A percentile compares a stretch with the other conserved stretches of the same genome.
Conservation (phyloP, 2,329 filamentous ascomycete species). For the Arthrobotrys pseudoclavata region DNA sequence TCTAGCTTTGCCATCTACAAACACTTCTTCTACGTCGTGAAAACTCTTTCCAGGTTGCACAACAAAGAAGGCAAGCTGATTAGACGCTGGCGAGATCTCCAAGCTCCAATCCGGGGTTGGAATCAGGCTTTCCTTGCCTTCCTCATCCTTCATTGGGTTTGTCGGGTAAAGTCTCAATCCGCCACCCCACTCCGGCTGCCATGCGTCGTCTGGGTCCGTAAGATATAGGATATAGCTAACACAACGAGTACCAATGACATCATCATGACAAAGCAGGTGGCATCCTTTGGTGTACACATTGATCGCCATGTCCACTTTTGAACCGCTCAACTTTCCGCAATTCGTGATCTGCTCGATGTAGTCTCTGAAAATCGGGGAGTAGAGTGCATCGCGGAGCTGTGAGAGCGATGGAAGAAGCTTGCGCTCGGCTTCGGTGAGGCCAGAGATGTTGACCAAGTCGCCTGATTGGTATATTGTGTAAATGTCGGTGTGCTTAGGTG, state of each 20-base stretch:
- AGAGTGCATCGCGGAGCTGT: constrained; percentile 90
- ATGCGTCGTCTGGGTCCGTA: constrained; percentile 89
- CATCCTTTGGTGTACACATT: constrained; percentile 98
- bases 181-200: constrained; percentile 93
- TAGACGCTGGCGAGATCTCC: constrained; percentile 93
- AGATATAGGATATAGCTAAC: constrained; percentile 98
- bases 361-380: constrained; percentile 88
- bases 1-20: constrained; percentile 82
- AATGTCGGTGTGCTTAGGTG: constrained; percentile 98
- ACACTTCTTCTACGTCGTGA: constrained; percentile 98
- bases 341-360: constrained; percentile 89
- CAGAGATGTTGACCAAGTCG: constrained; percentile 95
- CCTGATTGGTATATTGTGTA: constrained; percentile 99
- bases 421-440: constrained; percentile 86
- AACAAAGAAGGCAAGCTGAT: constrained; percentile 97
- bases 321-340: constrained; percentile 87
- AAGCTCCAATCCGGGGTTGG: constrained; percentile 83
- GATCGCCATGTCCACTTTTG: constrained; percentile 99
- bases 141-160: constrained; percentile 70
- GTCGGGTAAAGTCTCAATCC: constrained; percentile 88
- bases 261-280: constrained; percentile 95
- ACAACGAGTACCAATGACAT: constrained; percentile 95
- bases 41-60: constrained; percentile 99
- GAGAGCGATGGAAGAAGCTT: constrained; percentile 90
- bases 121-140: constrained; percentile 82